phyloP scores from a whole-genome alignment of 768 basidiomycete genomes.

The Mycena vulgaris region DNA sequence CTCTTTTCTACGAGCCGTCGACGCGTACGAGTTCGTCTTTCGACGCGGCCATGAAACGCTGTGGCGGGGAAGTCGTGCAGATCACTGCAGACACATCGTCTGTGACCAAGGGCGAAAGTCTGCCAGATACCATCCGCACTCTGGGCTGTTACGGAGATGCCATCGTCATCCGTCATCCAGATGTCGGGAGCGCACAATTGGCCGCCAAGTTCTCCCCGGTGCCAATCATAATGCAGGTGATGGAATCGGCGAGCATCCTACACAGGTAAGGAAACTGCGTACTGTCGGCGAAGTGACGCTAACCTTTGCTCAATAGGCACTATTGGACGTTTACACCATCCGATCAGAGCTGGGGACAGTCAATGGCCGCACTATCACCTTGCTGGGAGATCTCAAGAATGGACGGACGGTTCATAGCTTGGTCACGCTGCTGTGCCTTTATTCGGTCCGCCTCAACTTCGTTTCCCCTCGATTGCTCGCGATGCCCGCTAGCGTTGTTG shows the following conservation, averaged over 20 bases:
- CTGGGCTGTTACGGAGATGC: conserved; percentile 96
- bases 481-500: conserved; percentile 91
- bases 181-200: conserved; percentile 92
- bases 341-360: conserved; percentile 98
- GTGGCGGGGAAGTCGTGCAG: conserved; percentile 95
- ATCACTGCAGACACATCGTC: conserved; percentile 88
- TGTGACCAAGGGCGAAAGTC: conserved; percentile 92
- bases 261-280: conserved; percentile 72
- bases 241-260: conserved; percentile 97
- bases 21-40: conserved; percentile 97
- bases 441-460: conserved; percentile 95
- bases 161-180: conserved; percentile 94
- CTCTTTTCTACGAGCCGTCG: conserved; percentile 96
- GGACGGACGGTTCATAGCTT: conserved; percentile 98
- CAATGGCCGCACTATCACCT: conserved; percentile 93
- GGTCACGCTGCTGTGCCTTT: conserved; percentile 91
- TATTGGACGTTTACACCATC: conserved; percentile 93
- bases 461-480: conserved; percentile 89
- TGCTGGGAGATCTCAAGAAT: conserved; percentile 97
- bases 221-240: conserved; percentile 98
- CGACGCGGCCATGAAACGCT: conserved; percentile 98
- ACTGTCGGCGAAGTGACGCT: conserved; percentile 16
- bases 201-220: conserved; percentile 98
- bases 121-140: conserved; percentile 95
- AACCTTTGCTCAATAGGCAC: conserved; percentile 65